A percentile compares a stretch with the other conserved stretches of the same genome.
Conservation (phyloP, 2,329 filamentous ascomycete genomes). For the Didymella glomerata region DNA sequence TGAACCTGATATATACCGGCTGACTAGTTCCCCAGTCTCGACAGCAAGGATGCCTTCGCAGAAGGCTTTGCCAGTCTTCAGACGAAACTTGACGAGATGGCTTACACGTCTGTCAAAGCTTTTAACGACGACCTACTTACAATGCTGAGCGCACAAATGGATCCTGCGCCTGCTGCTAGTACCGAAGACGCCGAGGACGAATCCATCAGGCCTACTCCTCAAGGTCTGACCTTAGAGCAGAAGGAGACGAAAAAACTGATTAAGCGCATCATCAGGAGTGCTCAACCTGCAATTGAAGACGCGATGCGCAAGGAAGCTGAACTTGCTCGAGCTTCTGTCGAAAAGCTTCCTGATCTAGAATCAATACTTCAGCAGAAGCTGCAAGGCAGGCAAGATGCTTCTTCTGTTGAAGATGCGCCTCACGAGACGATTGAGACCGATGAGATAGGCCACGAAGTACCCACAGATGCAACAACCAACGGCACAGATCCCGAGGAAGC, state of each 20-base stretch:
- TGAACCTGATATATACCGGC: slow-evolving; percentile 5
- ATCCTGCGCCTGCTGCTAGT: slow-evolving; percentile 56
- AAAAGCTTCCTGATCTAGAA: slow-evolving; percentile 78
- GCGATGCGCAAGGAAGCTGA: slow-evolving; percentile 85
- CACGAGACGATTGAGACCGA: slow-evolving; percentile 36
- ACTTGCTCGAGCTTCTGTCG: slow-evolving; percentile 73
- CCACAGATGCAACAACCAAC: slow-evolving; percentile 23
- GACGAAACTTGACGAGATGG: slow-evolving; percentile 62
- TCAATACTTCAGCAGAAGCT: slow-evolving; percentile 74
- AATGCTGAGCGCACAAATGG: slow-evolving; percentile 64
- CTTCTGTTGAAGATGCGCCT: slow-evolving; percentile 34
- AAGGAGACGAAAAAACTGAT: slow-evolving; percentile 85
- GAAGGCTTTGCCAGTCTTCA: slow-evolving; percentile 63
- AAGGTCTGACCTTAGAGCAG: slow-evolving; percentile 66
- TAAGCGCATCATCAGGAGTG: slow-evolving; percentile 84
- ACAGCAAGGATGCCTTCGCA: slow-evolving; percentile 63
- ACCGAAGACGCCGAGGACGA: slow-evolving; percentile 54
- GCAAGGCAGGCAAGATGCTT: slow-evolving; percentile 56
- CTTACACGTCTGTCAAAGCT: slow-evolving; percentile 67
- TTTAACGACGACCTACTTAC: slow-evolving; percentile 67
- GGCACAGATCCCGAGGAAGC: slow-evolving; percentile 26
- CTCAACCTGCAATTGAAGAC: slow-evolving; percentile 79
- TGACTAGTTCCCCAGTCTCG: slow-evolving; percentile 42
- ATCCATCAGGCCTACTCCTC: slow-evolving; percentile 53
- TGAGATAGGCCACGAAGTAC: slow-evolving; percentile 20